These are phyloP conservation scores for Massariosphaeria phaeospora DNA, from an alignment of 495 filamentous ascomycete species.

Conservation along the genomic window DNA sequence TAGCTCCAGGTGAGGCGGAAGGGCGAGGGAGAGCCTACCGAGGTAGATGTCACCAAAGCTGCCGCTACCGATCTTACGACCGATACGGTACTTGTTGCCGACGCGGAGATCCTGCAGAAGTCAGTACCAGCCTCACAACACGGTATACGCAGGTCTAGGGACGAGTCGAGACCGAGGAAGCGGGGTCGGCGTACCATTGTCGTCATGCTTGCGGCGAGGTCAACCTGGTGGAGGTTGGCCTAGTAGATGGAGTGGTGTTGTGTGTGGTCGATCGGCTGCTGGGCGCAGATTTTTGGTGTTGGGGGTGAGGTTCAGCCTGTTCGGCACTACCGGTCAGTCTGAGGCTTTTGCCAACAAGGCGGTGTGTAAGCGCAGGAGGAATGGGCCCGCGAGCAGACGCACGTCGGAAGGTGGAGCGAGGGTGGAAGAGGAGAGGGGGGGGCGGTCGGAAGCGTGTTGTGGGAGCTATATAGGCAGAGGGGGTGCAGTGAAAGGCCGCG, in stretches of 20 bases:
- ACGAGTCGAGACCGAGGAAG: background rate
- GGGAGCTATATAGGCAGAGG: constrained; percentile 13
- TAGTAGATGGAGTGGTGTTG: constrained; percentile 7
- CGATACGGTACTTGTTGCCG: constrained; percentile 99
- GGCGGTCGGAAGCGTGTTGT: background rate
- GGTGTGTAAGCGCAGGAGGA: constrained; percentile 32
- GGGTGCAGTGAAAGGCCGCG: constrained; percentile 9
- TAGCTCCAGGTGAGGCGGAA: background rate
- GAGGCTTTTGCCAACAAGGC: constrained; percentile 35
- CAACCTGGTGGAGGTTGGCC: constrained; percentile 31
- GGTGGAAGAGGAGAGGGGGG: constrained; percentile 1
- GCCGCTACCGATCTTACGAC: constrained; percentile 97
- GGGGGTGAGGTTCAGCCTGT: constrained; percentile 33
- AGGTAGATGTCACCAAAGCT: constrained; percentile 99
- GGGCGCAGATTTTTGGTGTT: constrained; percentile 1
- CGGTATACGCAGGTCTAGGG: background rate
- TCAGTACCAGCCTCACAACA: constrained; percentile 8
- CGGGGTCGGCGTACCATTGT: constrained; percentile 36
- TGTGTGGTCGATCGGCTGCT: constrained; percentile 2
- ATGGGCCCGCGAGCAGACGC: constrained; percentile 2
- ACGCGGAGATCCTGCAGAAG: constrained; percentile 87
- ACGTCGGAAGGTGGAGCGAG: background rate
- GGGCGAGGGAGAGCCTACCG: constrained; percentile 48
- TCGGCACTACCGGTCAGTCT: constrained; percentile 31
- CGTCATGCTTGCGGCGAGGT: constrained; percentile 29